Evolutionary conservation across 495 filamentous ascomycete species (phyloP).

Genomic region (Xylaria grammica): DNA sequence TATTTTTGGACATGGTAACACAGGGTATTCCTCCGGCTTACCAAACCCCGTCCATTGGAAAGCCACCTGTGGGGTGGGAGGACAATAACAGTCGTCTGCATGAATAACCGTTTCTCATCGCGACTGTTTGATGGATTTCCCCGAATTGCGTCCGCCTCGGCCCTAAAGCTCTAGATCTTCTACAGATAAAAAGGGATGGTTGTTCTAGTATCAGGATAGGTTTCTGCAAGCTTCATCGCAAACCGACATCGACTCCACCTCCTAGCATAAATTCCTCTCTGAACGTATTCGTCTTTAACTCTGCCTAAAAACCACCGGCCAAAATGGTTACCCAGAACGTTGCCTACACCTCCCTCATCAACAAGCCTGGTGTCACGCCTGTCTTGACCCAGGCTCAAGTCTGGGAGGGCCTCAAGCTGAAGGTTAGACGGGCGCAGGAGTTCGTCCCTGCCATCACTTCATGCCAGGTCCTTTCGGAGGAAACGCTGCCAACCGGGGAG

Average conservation of each 20-base stretch:
- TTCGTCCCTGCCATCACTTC: slow-evolving; percentile 46
- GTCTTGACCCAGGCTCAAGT: slow-evolving; percentile 42
- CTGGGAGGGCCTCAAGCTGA: slow-evolving; percentile 49
- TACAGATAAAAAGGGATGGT: slow-evolving; percentile 5
- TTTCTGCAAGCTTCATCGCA: slow-evolving; percentile 4
- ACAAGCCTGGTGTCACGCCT: slow-evolving; percentile 36
- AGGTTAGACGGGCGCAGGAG: slow-evolving; percentile 43
- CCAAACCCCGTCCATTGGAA: background rate
- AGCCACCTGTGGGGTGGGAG: background rate
- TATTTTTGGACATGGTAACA: slow-evolving; percentile 18
- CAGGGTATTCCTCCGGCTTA: slow-evolving; percentile 7
- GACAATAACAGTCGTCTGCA: background rate
- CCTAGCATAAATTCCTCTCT: background rate
- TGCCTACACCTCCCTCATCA: slow-evolving; percentile 49
- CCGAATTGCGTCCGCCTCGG: slow-evolving; percentile 16
- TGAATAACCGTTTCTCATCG: slow-evolving; percentile 6
- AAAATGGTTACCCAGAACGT: slow-evolving; percentile 47
- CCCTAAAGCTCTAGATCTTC: background rate
- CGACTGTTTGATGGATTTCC: slow-evolving; percentile 9
- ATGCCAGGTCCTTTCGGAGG: slow-evolving; percentile 41
- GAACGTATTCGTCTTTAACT: background rate
- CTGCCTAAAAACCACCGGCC: background rate
- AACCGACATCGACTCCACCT: background rate
- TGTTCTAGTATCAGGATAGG: background rate
- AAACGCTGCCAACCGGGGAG: slow-evolving; percentile 21